phyloP scores from a whole-genome alignment of 371 early-diverging fungal genomes.

The Lichtheimia corymbifera region DNA sequence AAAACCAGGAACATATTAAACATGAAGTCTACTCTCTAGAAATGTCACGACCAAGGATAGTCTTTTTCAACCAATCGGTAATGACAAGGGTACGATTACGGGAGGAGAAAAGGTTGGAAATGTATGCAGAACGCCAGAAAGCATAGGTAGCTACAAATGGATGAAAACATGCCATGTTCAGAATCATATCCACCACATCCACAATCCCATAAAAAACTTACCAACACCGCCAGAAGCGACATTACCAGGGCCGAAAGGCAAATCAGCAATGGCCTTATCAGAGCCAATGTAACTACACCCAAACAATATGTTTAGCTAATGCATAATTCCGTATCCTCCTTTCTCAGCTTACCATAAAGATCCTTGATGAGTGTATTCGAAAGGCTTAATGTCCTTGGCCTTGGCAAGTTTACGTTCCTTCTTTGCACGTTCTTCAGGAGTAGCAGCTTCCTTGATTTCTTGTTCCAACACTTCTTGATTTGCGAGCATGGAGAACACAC shows the following conservation, averaged over 20 bases:
- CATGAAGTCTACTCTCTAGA: slow-evolving; percentile 70
- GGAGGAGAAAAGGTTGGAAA: slow-evolving; percentile 77
- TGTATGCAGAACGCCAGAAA: slow-evolving; percentile 77
- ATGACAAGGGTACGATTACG: slow-evolving; percentile 81
- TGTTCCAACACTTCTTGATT: slow-evolving; percentile 44
- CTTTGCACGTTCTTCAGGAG: slow-evolving; percentile 42
- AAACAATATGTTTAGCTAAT: slow-evolving; percentile 1
- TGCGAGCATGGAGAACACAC: slow-evolving; percentile 62
- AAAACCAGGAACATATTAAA: slow-evolving; percentile 5
- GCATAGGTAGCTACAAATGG: slow-evolving; percentile 61
- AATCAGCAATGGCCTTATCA: slow-evolving; percentile 89
- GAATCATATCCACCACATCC: neutral
- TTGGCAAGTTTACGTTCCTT: slow-evolving; percentile 39
- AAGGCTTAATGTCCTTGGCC: slow-evolving; percentile 61
- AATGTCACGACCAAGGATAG: slow-evolving; percentile 87
- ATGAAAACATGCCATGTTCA: neutral
- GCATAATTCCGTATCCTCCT: neutral
- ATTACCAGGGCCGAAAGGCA: slow-evolving; percentile 76
- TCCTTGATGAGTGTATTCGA: slow-evolving; percentile 82
- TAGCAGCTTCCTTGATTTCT: slow-evolving; percentile 22
- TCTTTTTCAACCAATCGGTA: slow-evolving; percentile 89
- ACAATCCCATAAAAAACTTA: slow-evolving; percentile 16
- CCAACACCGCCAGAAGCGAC: slow-evolving; percentile 69
- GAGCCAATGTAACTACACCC: slow-evolving; percentile 75
- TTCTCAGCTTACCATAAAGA: slow-evolving; percentile 70